Evolutionary conservation across 2,329 filamentous ascomycete genomes (phyloP).

Genomic region (Fusarium sp.): DNA sequence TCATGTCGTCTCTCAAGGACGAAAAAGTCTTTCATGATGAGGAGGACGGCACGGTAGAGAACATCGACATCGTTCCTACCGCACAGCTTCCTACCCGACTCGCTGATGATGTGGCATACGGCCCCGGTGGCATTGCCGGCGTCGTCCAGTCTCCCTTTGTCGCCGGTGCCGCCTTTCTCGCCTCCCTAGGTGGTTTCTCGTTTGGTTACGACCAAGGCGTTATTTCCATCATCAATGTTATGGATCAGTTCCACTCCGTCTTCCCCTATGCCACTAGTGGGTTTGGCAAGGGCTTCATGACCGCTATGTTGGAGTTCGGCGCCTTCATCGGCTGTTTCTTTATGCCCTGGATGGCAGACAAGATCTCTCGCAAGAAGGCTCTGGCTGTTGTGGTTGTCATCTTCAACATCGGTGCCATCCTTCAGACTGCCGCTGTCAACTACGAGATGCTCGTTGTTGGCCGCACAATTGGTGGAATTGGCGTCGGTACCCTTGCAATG

Average conservation of each 20-base stretch:
- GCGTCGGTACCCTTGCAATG: neutral
- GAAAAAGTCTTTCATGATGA: slow-evolving; percentile 29
- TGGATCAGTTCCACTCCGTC: slow-evolving; percentile 58
- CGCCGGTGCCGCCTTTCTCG: slow-evolving; percentile 59
- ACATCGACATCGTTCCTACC: slow-evolving; percentile 17
- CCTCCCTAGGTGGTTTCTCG: slow-evolving; percentile 47
- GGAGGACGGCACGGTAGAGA: slow-evolving; percentile 28
- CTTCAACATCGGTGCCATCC: neutral
- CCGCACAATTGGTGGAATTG: neutral
- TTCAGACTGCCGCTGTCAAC: neutral
- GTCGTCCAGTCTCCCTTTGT: slow-evolving; percentile 50
- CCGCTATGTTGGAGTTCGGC: neutral
- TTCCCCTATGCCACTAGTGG: slow-evolving; percentile 51
- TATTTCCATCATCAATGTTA: slow-evolving; percentile 60
- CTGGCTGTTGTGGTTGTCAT: neutral
- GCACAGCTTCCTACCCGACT: slow-evolving; percentile 31
- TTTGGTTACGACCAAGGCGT: slow-evolving; percentile 55
- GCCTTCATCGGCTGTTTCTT: neutral
- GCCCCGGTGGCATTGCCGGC: neutral
- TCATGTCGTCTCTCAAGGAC: slow-evolving; percentile 11
- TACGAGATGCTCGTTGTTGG: slow-evolving; percentile 5
- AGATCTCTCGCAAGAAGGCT: neutral
- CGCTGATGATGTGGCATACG: neutral
- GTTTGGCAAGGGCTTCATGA: slow-evolving; percentile 1
- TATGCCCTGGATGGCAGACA: neutral